Percentiles rank a stretch among this genome's conserved stretches.
phyloP scores from a whole-genome alignment of 139 green algal genomes.

The Chlorella vulgaris region DNA sequence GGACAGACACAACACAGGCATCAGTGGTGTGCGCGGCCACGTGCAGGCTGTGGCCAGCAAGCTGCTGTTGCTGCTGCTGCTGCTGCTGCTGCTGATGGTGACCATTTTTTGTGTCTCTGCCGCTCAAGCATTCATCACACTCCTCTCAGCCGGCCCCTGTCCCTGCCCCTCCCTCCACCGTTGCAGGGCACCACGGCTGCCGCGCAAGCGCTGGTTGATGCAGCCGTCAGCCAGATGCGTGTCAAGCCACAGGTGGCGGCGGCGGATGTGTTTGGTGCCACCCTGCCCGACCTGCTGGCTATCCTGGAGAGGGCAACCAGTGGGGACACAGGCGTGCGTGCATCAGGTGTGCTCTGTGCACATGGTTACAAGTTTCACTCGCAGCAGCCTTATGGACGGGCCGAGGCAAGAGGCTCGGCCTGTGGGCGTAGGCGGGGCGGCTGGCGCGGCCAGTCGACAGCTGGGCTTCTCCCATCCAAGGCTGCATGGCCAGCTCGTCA shows the following conservation, averaged over 20 bases:
- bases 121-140: no score
- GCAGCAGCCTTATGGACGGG: no score
- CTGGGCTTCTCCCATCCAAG: not conserved
- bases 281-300: slow-evolving; percentile 47
- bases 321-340: slow-evolving; percentile 26
- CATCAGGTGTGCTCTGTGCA: not conserved
- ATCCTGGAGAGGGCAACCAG: slow-evolving; percentile 47
- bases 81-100: no score
- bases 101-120: no score
- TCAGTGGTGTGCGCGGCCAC: no score
- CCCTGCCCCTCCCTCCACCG: not conserved
- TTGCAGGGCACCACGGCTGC: slow-evolving; percentile 29
- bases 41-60: no score
- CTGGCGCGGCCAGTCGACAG: not conserved
- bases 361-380: not conserved
- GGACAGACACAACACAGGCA: no score
- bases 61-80: no score
- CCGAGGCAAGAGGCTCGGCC: no score
- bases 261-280: slow-evolving; percentile 7
- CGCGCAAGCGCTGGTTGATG: slow-evolving; percentile 32
- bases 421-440: not conserved
- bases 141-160: not conserved
- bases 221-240: slow-evolving; percentile 39
- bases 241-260: slow-evolving; percentile 15
- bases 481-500: not conserved